phyloP scores from a whole-genome alignment of 2,329 filamentous ascomycete species.

The Fusarium coffeatum region DNA sequence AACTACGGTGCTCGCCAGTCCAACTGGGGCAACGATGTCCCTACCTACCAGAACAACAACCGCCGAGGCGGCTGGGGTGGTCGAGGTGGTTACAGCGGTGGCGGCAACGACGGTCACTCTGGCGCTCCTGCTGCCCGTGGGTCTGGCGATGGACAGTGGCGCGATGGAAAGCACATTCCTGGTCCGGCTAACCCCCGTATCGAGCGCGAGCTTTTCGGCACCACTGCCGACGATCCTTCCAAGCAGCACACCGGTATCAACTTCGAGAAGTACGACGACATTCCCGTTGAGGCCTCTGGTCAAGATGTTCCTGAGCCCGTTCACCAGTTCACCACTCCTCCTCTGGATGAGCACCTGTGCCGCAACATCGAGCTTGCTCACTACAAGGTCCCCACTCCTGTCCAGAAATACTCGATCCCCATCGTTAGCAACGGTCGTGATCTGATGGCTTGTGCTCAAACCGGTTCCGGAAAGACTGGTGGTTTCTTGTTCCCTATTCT shows the following conservation, averaged over 20 bases:
- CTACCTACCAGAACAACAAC: slow-evolving; percentile 46
- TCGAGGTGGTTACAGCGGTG: slow-evolving; percentile 52
- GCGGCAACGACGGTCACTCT: slow-evolving; percentile 74
- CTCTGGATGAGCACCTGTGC: slow-evolving; percentile 92
- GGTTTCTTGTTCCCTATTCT: slow-evolving; percentile 99
- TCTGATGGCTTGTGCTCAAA: slow-evolving; percentile 99
- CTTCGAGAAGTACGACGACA: slow-evolving; percentile 99
- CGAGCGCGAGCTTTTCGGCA: slow-evolving; percentile 95
- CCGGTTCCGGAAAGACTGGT: slow-evolving; percentile 99
- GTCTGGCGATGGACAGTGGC: slow-evolving; percentile 96
- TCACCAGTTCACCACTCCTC: slow-evolving; percentile 90
- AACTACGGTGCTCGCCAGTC: slow-evolving; percentile 52
- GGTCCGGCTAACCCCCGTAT: slow-evolving; percentile 88
- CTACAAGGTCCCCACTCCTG: slow-evolving; percentile 95
- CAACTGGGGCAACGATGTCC: slow-evolving; percentile 50
- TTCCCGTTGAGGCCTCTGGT: slow-evolving; percentile 96
- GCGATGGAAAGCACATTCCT: slow-evolving; percentile 94
- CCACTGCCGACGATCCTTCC: slow-evolving; percentile 87
- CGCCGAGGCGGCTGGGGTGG: slow-evolving; percentile 52
- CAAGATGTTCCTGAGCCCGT: slow-evolving; percentile 93
- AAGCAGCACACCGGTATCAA: slow-evolving; percentile 99
- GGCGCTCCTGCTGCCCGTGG: slow-evolving; percentile 75
- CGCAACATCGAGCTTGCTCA: slow-evolving; percentile 92
- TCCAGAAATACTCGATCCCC: slow-evolving; percentile 99
- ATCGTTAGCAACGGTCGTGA: slow-evolving; percentile 98